phyloP scores from a whole-genome alignment of 139 green algal genomes.

The Yamagishiella unicocca region DNA sequence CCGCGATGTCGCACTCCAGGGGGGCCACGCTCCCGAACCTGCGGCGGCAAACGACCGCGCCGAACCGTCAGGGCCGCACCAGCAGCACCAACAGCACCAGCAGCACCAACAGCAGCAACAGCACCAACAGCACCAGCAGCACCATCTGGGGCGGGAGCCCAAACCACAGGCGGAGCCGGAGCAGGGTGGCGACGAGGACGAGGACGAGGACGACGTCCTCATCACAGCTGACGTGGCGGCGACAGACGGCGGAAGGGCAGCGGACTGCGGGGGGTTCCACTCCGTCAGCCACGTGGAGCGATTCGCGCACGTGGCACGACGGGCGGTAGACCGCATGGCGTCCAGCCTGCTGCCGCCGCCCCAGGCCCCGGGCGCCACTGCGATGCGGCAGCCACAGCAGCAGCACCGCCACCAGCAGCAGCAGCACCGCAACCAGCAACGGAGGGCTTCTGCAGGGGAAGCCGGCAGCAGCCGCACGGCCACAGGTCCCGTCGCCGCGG shows the following conservation, averaged over 20 bases:
- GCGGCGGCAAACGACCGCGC: no score
- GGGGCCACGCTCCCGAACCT: no score
- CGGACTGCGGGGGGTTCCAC: background rate
- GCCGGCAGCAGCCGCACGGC: background rate
- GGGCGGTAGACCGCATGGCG: background rate
- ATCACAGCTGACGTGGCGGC: background rate
- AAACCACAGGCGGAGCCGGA: background rate
- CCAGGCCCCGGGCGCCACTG: background rate
- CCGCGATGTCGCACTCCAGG: no score
- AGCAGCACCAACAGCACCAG: no score
- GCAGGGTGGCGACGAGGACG: background rate
- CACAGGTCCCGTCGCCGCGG: background rate
- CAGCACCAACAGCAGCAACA: background rate
- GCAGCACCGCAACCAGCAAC: conserved; percentile 20
- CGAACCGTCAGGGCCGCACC: background rate
- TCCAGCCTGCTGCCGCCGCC: background rate
- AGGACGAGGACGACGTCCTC: background rate
- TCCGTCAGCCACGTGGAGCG: conserved; percentile 10
- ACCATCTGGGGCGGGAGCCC: background rate
- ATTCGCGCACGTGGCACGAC: background rate
- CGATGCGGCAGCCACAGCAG: background rate
- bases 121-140: background rate
- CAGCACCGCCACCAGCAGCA: background rate
- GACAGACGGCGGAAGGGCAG: background rate
- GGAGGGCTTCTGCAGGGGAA: background rate